Evolutionary conservation across 2,329 filamentous ascomycete genomes (phyloP).

Genomic region (Thermochaetoides dissita): DNA sequence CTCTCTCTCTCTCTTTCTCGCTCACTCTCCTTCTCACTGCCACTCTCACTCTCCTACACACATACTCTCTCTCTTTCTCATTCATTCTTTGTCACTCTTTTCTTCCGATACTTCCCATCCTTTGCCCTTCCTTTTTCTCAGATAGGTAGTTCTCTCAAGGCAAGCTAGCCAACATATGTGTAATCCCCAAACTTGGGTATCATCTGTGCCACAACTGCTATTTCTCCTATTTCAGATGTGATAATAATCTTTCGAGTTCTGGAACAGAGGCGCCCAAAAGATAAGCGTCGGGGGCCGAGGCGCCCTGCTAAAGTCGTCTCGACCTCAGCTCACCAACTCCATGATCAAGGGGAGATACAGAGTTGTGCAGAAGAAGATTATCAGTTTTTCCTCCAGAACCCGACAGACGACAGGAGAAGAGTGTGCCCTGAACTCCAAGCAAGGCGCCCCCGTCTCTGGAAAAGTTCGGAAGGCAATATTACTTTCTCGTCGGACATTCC

Average conservation of each 20-base stretch:
- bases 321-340: background rate
- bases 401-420: background rate
- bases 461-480: background rate
- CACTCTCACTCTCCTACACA: no score
- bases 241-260: conserved; percentile 11
- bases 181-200: no score
- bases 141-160: no score
- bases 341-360: background rate
- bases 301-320: background rate
- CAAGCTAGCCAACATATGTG: no score
- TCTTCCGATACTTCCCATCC: no score
- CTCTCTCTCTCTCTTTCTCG: no score
- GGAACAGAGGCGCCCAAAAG: background rate
- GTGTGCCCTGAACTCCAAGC: background rate
- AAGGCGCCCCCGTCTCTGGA: background rate
- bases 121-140: no score
- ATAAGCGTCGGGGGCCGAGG: background rate
- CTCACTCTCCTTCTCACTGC: no score
- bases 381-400: background rate
- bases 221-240: no score
- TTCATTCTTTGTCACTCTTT: no score
- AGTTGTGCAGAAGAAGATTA: background rate
- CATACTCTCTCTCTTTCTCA: no score
- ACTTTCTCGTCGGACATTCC: background rate
- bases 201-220: no score